phyloP scores from a whole-genome alignment of 495 filamentous ascomycete genomes.

The Xylaria curta region DNA sequence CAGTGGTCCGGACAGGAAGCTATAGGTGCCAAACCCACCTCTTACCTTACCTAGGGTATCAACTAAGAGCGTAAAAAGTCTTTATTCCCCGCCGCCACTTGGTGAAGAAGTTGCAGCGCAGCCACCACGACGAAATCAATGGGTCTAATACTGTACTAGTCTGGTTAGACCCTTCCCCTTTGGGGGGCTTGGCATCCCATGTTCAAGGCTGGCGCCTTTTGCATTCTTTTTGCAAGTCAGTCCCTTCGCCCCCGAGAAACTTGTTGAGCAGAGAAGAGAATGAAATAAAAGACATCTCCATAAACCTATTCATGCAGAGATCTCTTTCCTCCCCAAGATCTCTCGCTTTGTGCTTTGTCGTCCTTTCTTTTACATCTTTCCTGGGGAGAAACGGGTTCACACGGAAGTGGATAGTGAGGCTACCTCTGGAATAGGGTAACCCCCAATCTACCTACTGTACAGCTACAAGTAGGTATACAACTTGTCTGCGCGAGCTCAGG shows the following conservation, averaged over 20 bases:
- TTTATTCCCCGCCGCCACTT: conserved; percentile 11
- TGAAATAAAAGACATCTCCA: conserved; percentile 1
- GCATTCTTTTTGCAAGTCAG: conserved; percentile 7
- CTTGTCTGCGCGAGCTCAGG: neutral
- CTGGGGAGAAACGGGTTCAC: neutral
- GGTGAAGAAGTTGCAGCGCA: neutral
- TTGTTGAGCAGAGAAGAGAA: neutral
- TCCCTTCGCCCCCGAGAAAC: neutral
- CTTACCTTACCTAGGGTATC: neutral
- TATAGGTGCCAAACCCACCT: neutral
- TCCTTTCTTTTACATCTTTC: neutral
- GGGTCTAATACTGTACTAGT: conserved; percentile 7
- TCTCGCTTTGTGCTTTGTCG: neutral
- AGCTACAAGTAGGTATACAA: no score
- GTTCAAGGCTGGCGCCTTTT: conserved; percentile 8
- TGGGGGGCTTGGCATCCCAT: neutral
- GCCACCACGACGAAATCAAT: neutral
- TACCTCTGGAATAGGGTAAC: neutral
- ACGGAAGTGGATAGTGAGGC: neutral
- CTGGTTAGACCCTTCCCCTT: conserved; percentile 5
- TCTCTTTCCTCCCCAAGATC: neutral
- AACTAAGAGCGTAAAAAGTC: neutral
- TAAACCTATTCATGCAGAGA: neutral
- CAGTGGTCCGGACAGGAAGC: no score
- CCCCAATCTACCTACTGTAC: conserved; percentile 2